Base-by-base conservation (phyloP, 768 basidiomycete genomes). In the Lenzites betulinus region DNA sequence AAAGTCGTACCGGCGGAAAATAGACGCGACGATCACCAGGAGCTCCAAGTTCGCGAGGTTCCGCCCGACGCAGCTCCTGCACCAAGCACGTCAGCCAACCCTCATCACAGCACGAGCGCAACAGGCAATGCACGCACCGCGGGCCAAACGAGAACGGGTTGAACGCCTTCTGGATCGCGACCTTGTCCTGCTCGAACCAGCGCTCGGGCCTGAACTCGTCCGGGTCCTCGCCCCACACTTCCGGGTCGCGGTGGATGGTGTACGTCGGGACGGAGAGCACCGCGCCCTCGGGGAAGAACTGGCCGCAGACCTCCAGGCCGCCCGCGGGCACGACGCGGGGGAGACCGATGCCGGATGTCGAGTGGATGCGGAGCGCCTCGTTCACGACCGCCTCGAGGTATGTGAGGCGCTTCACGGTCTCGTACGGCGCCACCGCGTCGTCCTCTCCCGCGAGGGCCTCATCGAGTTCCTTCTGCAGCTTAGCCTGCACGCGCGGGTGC, bases 341-440 rank as follows among this genome's bases (percentile, higher is more conserved):
- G 18, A 97, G 83, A 15, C 95, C 95, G 28, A 95, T 78, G 5
- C 87, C 83, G 3, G 88, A 90, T 0, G 93, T 93, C 1, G 91
- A 90, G 76, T 95, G 93, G 8, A 93, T 70, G 2, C 95, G 87
- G 30, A 97, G 80, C 2, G 81, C 88, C 74, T 97, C 95, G 70
- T 92, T 86, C 75, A 96, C 90, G 72, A 88, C 90, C 0, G 94
- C 93, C 47, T 92, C 86, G 65, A 95, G 82, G 73, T 92, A 95
- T 7, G 88, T 82, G 18, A 93, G 77, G 1, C 77, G 77, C 72
- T 94, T 94, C 54, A 91, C 83, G 60, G 86, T 82, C 54, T 89
- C 86, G 54, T 76, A 86, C 1, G 81, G 84, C 20, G 85, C 78
- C 20, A 86, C 85, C 2, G 75, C 69, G 67, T 89, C 88, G 60